Conservation (phyloP, 2,329 filamentous ascomycete genomes). For the Dothistroma septosporum region DNA sequence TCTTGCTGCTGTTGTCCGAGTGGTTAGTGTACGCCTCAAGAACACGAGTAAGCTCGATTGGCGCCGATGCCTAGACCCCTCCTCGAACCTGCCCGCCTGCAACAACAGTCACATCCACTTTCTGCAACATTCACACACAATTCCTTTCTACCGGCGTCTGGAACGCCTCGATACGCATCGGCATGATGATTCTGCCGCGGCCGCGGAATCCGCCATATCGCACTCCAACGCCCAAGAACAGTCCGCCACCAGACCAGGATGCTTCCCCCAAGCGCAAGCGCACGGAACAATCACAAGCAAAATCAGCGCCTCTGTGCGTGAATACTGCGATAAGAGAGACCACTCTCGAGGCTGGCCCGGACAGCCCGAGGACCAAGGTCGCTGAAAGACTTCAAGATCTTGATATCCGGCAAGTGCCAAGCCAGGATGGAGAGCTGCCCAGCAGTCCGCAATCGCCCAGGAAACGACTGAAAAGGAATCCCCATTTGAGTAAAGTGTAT, state of each 20-base stretch:
- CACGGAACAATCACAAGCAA: background rate
- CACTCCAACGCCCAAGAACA: conserved; percentile 20
- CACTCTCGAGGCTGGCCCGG: conserved; percentile 10
- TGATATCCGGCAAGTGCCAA: conserved; percentile 13
- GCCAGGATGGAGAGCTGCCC: background rate
- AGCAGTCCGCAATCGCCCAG: conserved; percentile 15
- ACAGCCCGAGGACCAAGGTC: conserved; percentile 31
- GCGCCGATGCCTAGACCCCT: background rate
- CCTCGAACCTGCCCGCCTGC: background rate
- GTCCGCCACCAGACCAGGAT: conserved; percentile 16
- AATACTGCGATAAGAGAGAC: background rate
- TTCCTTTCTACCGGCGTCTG: background rate
- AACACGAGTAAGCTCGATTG: background rate
- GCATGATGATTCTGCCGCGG: conserved; percentile 17
- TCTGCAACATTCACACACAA: background rate
- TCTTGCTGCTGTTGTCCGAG: background rate
- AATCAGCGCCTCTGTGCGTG: background rate
- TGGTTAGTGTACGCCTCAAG: background rate
- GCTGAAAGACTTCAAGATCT: conserved; percentile 27
- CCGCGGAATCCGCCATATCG: conserved; percentile 27
- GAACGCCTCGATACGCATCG: background rate
- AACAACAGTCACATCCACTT: background rate
- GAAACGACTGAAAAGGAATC: conserved; percentile 22
- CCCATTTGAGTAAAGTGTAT: background rate
- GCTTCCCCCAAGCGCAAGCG: conserved; percentile 26